Evolutionary conservation across 2,329 filamentous ascomycete species (phyloP).

Genomic region (Scedosporium dehoogii): DNA sequence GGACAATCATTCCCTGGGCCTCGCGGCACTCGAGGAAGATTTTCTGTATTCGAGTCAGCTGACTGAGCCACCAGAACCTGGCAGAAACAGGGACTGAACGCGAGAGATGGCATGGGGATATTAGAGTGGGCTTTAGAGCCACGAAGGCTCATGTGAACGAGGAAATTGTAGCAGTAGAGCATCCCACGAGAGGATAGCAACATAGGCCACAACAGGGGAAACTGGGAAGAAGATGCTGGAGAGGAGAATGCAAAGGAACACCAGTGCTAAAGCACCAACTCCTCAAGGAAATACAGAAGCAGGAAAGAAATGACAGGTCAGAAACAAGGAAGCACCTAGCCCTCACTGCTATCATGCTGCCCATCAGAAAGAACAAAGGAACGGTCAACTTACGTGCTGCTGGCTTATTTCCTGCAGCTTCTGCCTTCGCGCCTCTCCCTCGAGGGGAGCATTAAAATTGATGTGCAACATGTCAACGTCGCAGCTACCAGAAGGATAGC

Average conservation of each 20-base stretch:
- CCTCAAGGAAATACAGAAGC: too few species aligned
- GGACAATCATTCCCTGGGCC: constrained; percentile 25
- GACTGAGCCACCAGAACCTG: background rate
- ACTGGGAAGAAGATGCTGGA: too few species aligned
- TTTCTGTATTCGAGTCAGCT: constrained; percentile 15
- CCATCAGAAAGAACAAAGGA: background rate
- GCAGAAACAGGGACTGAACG: background rate
- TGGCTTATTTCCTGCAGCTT: constrained; percentile 27
- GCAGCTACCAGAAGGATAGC: background rate
- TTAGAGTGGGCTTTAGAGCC: too few species aligned
- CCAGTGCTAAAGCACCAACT: too few species aligned
- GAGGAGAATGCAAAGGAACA: too few species aligned
- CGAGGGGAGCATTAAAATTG: constrained; percentile 28
- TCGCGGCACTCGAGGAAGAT: constrained; percentile 23
- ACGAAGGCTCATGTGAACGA: too few species aligned
- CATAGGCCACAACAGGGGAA: too few species aligned
- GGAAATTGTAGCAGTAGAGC: too few species aligned
- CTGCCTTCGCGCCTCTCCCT: constrained; percentile 23
- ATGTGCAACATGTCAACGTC: constrained; percentile 23
- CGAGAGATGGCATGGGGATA: too few species aligned
- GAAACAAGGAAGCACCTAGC: background rate
- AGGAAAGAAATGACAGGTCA: too few species aligned
- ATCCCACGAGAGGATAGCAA: too few species aligned
- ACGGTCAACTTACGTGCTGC: constrained; percentile 23
- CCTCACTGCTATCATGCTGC: background rate